Evolutionary conservation across 768 basidiomycete species (phyloP), one percentile per base, ranked within the genome.

Genomic region (Hypsizygus marmoreus): DNA sequence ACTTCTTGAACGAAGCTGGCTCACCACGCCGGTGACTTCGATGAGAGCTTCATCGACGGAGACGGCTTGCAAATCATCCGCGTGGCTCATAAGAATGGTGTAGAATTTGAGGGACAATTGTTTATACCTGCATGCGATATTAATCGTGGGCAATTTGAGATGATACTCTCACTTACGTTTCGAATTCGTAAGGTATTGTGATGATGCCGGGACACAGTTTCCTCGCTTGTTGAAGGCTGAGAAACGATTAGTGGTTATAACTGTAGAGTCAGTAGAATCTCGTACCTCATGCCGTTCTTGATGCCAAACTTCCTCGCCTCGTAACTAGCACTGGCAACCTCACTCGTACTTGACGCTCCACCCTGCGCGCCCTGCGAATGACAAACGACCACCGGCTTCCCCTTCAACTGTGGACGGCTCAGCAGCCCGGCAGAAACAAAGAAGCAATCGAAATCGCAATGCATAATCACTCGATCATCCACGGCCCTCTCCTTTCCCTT

Each of bases 11-110:
- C 61, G 64, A 29, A 68, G 61, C 49, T 70, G 74, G 10, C 68
- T 72, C 30, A 89, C 76, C 0, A 75, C 71, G 4, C 68, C 75
- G 0, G 90, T 85, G 12, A 95, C 91, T 46, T 97, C 95, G 49
- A 98, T 83, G 17, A 97, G 76, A 0, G 93, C 95, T 62, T 99
- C 97, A 50, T 99, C 97, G 4, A 98, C 90, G 2, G 93, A 95
- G 12, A 97, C 95, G 2, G 95, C 94, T 67, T 97, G 86, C 2
- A 98, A 72, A 54, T 94, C 91, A 57, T 97, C 91, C 17, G 92
- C 91, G 58, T 88, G 83, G 0, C 78, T 71, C 84, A 97, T 90
- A 24, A 98, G 75, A 43, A 97, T 88, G 4, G 89, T 92, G 65
- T 99, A 98, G 63, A 98, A 97, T 28, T 85, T 76, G 40, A 94